Percentiles rank a stretch among this genome's conserved stretches.
Conservation (phyloP, 306 rosid species). For the Rosa chinensis region DNA sequence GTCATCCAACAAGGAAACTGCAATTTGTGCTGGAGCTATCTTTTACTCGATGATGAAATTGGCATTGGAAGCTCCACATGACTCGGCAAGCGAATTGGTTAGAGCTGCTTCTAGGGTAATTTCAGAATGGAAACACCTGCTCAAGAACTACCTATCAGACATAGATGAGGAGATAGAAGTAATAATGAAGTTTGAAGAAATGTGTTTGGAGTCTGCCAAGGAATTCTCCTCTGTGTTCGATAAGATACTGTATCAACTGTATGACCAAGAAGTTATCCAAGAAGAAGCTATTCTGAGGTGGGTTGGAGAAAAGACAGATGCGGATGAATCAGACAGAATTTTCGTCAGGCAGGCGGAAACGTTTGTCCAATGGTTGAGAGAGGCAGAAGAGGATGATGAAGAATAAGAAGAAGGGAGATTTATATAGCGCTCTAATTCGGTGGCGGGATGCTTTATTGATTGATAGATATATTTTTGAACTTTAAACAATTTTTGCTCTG, state of each 20-base stretch:
- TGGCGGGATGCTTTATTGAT: no score
- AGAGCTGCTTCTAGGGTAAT: constrained; percentile 44
- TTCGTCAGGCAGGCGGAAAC: constrained; percentile 66
- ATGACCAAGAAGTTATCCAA: constrained; percentile 61
- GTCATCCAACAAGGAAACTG: constrained; percentile 68
- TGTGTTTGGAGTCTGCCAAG: constrained; percentile 82
- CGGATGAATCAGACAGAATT: constrained; percentile 76
- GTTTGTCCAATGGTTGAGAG: constrained; percentile 81
- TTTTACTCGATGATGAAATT: constrained; percentile 75
- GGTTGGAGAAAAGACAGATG: constrained; percentile 82
- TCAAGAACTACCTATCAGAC: constrained; percentile 65
- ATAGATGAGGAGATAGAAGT: constrained; percentile 94
- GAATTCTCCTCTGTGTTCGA: constrained; percentile 67
- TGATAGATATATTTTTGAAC: no score
- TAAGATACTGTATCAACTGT: constrained; percentile 61
- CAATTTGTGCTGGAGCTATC: constrained; percentile 90
- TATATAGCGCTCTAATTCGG: no score
- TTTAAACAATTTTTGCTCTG: neutral
- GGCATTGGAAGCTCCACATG: constrained; percentile 57
- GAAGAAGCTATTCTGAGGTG: constrained; percentile 90
- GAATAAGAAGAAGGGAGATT: constrained; percentile 20
- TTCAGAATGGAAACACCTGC: constrained; percentile 64
- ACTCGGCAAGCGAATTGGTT: constrained; percentile 61
- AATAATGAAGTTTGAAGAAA: constrained; percentile 84
- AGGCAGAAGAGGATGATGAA: constrained; percentile 80